These are phyloP conservation scores for Aureobasidium mangrovei DNA, from an alignment of 2,329 filamentous ascomycete genomes.

Conservation along the genomic window DNA sequence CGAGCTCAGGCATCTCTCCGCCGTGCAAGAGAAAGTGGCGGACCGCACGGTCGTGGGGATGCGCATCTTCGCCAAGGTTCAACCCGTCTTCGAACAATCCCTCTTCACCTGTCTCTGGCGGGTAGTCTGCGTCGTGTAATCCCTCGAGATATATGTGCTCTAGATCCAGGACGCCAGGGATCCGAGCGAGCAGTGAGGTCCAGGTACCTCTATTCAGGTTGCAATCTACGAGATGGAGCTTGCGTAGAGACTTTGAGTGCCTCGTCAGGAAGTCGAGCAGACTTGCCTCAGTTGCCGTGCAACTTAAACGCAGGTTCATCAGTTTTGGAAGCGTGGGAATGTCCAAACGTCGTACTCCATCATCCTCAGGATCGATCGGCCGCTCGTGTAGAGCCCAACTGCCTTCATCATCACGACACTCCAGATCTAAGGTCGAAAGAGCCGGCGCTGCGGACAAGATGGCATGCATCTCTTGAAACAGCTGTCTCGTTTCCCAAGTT, in stretches of 20 bases:
- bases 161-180: slow-evolving; percentile 18
- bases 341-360: slow-evolving; percentile 17
- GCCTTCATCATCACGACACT: slow-evolving; percentile 8
- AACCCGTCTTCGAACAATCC: slow-evolving; percentile 7
- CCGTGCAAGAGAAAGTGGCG: background rate
- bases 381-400: background rate
- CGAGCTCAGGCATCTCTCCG: slow-evolving; percentile 5
- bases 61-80: background rate
- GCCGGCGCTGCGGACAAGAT: background rate
- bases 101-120: slow-evolving; percentile 15
- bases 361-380: background rate
- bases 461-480: slow-evolving; percentile 3
- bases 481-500: background rate
- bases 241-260: slow-evolving; percentile 18
- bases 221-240: slow-evolving; percentile 14
- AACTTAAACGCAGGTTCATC: slow-evolving; percentile 16
- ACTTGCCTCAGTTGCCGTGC: slow-evolving; percentile 12
- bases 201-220: background rate
- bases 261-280: slow-evolving; percentile 17
- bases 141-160: slow-evolving; percentile 20
- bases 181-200: slow-evolving; percentile 14
- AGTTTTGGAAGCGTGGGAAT: slow-evolving; percentile 17
- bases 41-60: slow-evolving; percentile 7
- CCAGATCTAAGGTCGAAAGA: background rate
- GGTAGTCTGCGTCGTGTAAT: slow-evolving; percentile 14